Percentiles rank a stretch among this genome's conserved stretches.
Evolutionary conservation across 23 red algal genomes (phyloP).

Genomic region (Gracilaria vermiculophylla): DNA sequence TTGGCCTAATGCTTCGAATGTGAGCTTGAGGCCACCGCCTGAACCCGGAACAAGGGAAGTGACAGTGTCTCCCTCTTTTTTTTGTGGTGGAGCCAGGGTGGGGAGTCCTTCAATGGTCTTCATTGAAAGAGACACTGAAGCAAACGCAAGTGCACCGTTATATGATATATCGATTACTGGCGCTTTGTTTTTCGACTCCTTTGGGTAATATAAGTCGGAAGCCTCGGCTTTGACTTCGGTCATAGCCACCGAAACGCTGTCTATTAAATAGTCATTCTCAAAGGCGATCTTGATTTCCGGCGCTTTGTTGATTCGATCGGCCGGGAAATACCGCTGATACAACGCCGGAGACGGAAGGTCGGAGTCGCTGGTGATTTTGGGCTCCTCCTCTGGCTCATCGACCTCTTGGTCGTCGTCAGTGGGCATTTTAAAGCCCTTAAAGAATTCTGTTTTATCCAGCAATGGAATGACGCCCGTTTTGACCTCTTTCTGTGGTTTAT

Average conservation of each 20-base stretch:
- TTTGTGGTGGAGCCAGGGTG: constrained; percentile 47
- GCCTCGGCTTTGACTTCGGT: constrained; percentile 40
- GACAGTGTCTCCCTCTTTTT: constrained; percentile 34
- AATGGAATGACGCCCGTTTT: constrained; percentile 27
- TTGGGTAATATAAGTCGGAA: constrained; percentile 57
- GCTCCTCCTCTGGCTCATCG: background rate
- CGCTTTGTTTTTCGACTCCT: constrained; percentile 65
- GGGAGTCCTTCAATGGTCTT: constrained; percentile 44
- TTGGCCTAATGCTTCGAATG: constrained; percentile 8
- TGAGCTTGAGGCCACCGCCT: constrained; percentile 69
- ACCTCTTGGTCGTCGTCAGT: background rate
- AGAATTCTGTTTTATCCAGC: constrained; percentile 57
- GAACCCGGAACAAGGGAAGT: constrained; percentile 45
- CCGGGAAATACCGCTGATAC: constrained; percentile 66
- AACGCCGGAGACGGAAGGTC: constrained; percentile 24
- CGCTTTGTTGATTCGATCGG: constrained; percentile 25
- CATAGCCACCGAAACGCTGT: constrained; percentile 49
- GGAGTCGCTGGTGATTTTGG: background rate
- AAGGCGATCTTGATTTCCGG: constrained; percentile 69
- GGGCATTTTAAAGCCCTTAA: constrained; percentile 8
- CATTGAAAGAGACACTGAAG: constrained; percentile 49
- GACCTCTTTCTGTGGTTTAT: constrained; percentile 46
- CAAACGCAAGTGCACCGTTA: constrained; percentile 28
- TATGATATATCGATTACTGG: constrained; percentile 75
- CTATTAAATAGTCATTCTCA: constrained; percentile 15